Evolutionary conservation across 2,329 filamentous ascomycete species (phyloP).

Genomic region (Metarhizium sp.): DNA sequence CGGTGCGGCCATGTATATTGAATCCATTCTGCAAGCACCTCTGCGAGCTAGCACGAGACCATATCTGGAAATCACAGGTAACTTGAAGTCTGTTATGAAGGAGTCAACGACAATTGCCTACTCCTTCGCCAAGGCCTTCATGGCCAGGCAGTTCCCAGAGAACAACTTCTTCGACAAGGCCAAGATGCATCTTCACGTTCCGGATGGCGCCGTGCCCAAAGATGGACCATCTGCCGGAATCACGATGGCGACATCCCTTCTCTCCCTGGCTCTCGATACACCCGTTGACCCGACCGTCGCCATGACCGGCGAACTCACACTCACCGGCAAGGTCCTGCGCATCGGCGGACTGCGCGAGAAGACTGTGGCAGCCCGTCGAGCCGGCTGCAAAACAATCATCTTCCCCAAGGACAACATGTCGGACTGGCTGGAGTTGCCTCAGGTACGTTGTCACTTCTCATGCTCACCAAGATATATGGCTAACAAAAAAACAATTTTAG

Average conservation of each 20-base stretch:
- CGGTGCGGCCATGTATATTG: slow-evolving; percentile 91
- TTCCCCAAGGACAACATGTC: slow-evolving; percentile 94
- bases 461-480: neutral
- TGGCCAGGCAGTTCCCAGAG: slow-evolving; percentile 75
- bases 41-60: slow-evolving; percentile 66
- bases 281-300: slow-evolving; percentile 78
- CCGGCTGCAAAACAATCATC: slow-evolving; percentile 85
- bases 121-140: slow-evolving; percentile 83
- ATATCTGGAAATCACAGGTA: slow-evolving; percentile 83
- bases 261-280: slow-evolving; percentile 74
- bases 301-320: slow-evolving; percentile 95
- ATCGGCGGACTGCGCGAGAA: slow-evolving; percentile 95
- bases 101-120: slow-evolving; percentile 94
- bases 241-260: slow-evolving; percentile 91
- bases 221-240: slow-evolving; percentile 90
- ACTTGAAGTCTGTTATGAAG: slow-evolving; percentile 95
- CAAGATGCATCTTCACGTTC: slow-evolving; percentile 89
- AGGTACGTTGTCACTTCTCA: slow-evolving; percentile 52
- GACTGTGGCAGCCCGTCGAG: slow-evolving; percentile 87
- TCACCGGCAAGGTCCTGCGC: slow-evolving; percentile 91
- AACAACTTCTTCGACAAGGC: slow-evolving; percentile 97
- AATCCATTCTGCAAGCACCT: slow-evolving; percentile 84
- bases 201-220: slow-evolving; percentile 91
- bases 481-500: slow-evolving; percentile 36
- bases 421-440: slow-evolving; percentile 93